These are phyloP conservation scores for Rosa rugosa DNA, from an alignment of 306 rosid genomes.

Conservation along the genomic window DNA sequence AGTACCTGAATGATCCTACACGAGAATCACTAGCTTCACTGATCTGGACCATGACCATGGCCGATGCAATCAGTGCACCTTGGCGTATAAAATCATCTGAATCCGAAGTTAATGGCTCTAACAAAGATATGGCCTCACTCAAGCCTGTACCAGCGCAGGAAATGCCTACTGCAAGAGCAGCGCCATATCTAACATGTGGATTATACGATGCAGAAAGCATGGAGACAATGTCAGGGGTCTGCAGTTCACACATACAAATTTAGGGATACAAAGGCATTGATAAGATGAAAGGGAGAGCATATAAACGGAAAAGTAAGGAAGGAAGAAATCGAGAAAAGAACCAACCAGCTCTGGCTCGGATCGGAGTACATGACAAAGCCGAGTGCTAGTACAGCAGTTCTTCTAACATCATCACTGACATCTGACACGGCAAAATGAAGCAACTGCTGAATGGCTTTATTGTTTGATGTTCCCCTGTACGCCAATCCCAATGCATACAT, in stretches of 20 bases:
- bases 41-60: too few species aligned
- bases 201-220: constrained; percentile 88
- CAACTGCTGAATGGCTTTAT: constrained; percentile 87
- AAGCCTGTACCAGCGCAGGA: constrained; percentile 97
- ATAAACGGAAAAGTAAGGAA: too few species aligned
- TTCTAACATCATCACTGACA: constrained; percentile 96
- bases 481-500: constrained; percentile 98
- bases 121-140: constrained; percentile 89
- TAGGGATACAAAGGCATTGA: too few species aligned
- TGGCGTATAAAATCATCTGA: too few species aligned
- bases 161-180: constrained; percentile 97
- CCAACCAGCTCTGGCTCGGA: constrained; percentile 39
- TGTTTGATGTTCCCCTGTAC: constrained; percentile 87
- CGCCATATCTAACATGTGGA: constrained; percentile 86
- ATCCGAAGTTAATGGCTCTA: constrained; percentile 92
- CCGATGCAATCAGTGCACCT: too few species aligned
- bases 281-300: too few species aligned
- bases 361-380: constrained; percentile 86
- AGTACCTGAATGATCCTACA: too few species aligned
- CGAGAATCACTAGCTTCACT: too few species aligned
- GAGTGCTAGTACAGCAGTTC: constrained; percentile 96
- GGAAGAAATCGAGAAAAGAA: too few species aligned
- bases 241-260: not conserved
- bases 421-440: constrained; percentile 96
- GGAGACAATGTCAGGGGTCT: constrained; percentile 95